These are phyloP conservation scores for Neurospora sp. DNA, from an alignment of 495 filamentous ascomycete species.

Conservation along the genomic window DNA sequence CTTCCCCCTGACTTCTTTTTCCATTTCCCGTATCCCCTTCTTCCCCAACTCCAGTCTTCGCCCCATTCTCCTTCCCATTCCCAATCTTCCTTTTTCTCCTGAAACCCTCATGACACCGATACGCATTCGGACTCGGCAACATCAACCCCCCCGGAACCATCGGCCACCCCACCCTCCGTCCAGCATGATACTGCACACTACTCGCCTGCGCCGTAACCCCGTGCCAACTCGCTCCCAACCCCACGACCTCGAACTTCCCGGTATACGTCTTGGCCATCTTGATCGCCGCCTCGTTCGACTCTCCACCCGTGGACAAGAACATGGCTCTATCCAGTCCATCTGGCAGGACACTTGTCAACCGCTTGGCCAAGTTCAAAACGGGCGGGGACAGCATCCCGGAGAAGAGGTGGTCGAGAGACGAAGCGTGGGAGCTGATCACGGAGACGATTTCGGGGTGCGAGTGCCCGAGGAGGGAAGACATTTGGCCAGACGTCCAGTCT, in stretches of 20 bases:
- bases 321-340: constrained; percentile 40
- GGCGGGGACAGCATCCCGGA: constrained; percentile 45
- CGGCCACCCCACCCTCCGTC: constrained; percentile 34
- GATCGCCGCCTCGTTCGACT: constrained; percentile 44
- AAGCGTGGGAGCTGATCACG: constrained; percentile 31
- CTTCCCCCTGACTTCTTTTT: constrained; percentile 26
- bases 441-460: constrained; percentile 45
- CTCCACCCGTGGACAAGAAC: constrained; percentile 45
- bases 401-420: constrained; percentile 42
- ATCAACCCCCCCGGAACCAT: constrained; percentile 24
- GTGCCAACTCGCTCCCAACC: constrained; percentile 42
- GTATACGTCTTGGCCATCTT: constrained; percentile 48
- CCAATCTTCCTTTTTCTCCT: constrained; percentile 25
- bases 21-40: constrained; percentile 15
- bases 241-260: constrained; percentile 47
- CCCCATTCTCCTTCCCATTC: constrained; percentile 38
- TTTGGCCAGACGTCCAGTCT: constrained; percentile 47
- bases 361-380: constrained; percentile 35
- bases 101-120: constrained; percentile 37
- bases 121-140: constrained; percentile 44
- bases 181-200: constrained; percentile 37
- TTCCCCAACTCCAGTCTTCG: not conserved
- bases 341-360: constrained; percentile 34
- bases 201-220: constrained; percentile 37
- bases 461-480: constrained; percentile 48